Conservation (phyloP, 495 filamentous ascomycete species). For the Pseudevernia furfuracea region DNA sequence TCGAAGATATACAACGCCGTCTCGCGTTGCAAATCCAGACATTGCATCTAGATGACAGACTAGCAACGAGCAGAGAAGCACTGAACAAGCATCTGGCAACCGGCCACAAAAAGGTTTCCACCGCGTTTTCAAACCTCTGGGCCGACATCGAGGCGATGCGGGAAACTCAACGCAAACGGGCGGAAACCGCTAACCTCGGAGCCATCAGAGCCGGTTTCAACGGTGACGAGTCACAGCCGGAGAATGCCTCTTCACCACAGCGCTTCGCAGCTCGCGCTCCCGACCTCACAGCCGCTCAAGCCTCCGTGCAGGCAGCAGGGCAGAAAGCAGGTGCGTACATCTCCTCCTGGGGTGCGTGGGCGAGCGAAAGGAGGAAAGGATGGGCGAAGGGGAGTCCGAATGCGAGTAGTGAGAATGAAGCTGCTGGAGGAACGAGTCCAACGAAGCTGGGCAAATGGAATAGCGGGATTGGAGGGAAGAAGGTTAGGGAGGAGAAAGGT, state of each 20-base stretch:
- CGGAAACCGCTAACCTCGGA: constrained; percentile 42
- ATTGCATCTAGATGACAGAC: constrained; percentile 77
- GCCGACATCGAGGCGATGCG: constrained; percentile 80
- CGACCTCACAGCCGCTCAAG: constrained; percentile 60
- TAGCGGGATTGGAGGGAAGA: constrained; percentile 16
- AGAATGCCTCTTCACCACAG: constrained; percentile 27
- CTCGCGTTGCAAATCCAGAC: constrained; percentile 83
- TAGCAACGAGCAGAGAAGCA: constrained; percentile 68
- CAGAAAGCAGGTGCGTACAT: constrained; percentile 80
- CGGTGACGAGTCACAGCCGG: constrained; percentile 10
- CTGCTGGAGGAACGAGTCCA: constrained; percentile 11
- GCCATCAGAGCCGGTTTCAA: constrained; percentile 27
- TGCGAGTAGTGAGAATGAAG: constrained; percentile 15
- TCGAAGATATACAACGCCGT: constrained; percentile 89
- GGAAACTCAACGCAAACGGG: constrained; percentile 67
- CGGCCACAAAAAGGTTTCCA: constrained; percentile 74
- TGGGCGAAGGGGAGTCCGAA: constrained; percentile 39
- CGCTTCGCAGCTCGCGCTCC: constrained; percentile 32
- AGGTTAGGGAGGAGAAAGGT: constrained; percentile 25
- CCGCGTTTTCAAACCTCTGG: constrained; percentile 78
- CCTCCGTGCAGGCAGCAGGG: constrained; percentile 57
- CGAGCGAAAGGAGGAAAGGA: constrained; percentile 73
- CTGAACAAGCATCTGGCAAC: constrained; percentile 73
- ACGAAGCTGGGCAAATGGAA: constrained; percentile 18
- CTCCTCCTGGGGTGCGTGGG: constrained; percentile 93